These are phyloP conservation scores for Quercus rubra DNA, from an alignment of 306 rosid genomes.

Conservation along the genomic window DNA sequence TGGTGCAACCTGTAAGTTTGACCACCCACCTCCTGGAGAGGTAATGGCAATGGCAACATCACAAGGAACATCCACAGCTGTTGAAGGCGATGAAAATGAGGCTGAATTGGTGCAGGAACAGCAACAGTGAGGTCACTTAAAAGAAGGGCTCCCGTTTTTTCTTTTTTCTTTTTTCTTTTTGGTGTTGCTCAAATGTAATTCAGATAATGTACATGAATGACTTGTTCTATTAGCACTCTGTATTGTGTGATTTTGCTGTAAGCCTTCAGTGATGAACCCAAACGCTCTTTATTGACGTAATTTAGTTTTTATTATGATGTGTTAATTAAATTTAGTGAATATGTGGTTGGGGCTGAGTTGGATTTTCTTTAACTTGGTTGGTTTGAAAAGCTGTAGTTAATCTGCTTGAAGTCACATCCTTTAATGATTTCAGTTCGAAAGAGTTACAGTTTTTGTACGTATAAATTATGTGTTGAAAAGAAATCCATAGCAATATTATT, in stretches of 20 bases:
- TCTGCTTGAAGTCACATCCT: too few species aligned
- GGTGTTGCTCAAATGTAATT: background rate
- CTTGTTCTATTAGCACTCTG: background rate
- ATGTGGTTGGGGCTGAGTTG: too few species aligned
- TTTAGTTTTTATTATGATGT: too few species aligned
- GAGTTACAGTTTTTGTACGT: too few species aligned
- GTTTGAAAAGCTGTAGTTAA: too few species aligned
- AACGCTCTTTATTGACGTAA: background rate
- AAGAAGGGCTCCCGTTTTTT: background rate
- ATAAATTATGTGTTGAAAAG: too few species aligned
- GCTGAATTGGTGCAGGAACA: constrained; percentile 19
- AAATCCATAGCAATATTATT: too few species aligned
- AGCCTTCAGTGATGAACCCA: background rate
- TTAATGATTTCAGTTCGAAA: too few species aligned
- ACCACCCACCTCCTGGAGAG: constrained; percentile 98
- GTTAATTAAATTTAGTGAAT: too few species aligned
- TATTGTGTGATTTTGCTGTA: background rate
- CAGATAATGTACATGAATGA: background rate
- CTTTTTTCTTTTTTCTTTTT: background rate
- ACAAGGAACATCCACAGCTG: constrained; percentile 39
- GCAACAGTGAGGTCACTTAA: constrained; percentile 14
- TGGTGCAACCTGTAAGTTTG: constrained; percentile 88
- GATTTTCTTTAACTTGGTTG: too few species aligned
- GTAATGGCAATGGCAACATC: constrained; percentile 63
- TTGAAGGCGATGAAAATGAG: constrained; percentile 21